Evolutionary conservation across 2,329 filamentous ascomycete species (phyloP), one percentile per base, ranked within the genome.

Genomic region (Ascomycota sp.): DNA sequence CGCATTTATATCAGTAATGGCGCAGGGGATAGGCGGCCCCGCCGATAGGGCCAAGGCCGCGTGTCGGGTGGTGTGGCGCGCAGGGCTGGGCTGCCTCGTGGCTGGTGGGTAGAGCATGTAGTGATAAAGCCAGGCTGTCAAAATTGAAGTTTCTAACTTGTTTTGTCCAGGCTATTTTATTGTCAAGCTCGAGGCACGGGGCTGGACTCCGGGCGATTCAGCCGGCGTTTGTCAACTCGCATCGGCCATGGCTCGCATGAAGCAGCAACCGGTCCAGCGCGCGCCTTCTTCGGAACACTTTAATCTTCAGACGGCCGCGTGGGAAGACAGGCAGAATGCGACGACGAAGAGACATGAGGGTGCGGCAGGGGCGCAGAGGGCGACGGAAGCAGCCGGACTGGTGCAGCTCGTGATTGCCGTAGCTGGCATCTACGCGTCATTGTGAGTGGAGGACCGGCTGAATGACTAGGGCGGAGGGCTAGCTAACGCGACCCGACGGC

Each of bases 401-500:
- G 46, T 77, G 43, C 78, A 92, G 52, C 67, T 94, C 32, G 55
- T 85, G 29, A 69, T 92, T 36, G 86, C 85, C 39, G 82, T 94
- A n/a, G 74, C 73, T 6, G 89, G 89, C 35, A 98, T 98, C 43
- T 98, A 98, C 52, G 82, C 77, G 23, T 92, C 85, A 23, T 98
- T 98, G 86, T 94, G 68, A 46, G 67, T 55, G n/a, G 10, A 7
- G 5, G 10, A 7, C 21, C n/a, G n/a, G n/a, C n/a, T n/a, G n/a
- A n/a, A 25, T 25, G 24, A 25, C 11, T 25, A 7, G 24, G n/a
- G n/a, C n/a, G n/a, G n/a, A n/a, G n/a, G n/a, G n/a, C n/a, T n/a
- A n/a, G n/a, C 29, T 21, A 20, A 23, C 21, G 7, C 21, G 21
- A n/a, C 21, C 7, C 21, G 21, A 23, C 21, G 10, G 7, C 21